Conservation (phyloP, 2,329 filamentous ascomycete genomes). For the Phialemoniopsis sp. region DNA sequence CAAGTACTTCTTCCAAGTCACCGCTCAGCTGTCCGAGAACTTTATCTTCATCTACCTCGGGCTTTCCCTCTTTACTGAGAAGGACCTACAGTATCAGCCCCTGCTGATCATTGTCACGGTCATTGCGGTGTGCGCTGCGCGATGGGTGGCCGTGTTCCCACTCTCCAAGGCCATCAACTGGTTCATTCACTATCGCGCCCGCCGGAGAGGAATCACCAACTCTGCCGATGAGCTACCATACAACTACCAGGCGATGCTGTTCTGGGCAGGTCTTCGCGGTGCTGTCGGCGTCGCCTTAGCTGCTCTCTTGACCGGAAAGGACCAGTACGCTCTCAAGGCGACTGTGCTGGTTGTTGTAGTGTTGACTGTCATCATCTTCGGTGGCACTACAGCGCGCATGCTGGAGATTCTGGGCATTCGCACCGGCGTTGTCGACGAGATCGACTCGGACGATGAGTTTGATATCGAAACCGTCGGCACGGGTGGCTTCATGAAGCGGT, state of each 20-base stretch:
- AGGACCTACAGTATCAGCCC: constrained; percentile 83
- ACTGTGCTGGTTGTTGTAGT: constrained; percentile 98
- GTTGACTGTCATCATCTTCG: constrained; percentile 97
- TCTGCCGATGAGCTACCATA: constrained; percentile 85
- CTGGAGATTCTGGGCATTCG: constrained; percentile 95
- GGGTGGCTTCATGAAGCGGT: constrained; percentile 76
- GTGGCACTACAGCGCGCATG: constrained; percentile 95
- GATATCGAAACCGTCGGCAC: constrained; percentile 79
- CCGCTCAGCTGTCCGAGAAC: constrained; percentile 94
- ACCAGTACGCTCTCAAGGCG: constrained; percentile 78
- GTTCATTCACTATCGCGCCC: constrained; percentile 82
- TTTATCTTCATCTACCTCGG: constrained; percentile 99
- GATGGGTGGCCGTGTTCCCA: constrained; percentile 94
- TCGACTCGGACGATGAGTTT: constrained; percentile 97
- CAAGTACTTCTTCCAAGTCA: constrained; percentile 94
- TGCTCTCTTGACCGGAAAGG: constrained; percentile 78
- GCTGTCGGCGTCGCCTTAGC: constrained; percentile 94
- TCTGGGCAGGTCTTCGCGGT: constrained; percentile 93
- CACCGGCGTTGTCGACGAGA: constrained; percentile 93
- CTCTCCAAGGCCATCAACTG: constrained; percentile 87
- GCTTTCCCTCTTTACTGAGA: constrained; percentile 89
- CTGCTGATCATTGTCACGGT: constrained; percentile 93
- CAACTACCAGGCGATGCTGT: constrained; percentile 99
- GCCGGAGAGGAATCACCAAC: constrained; percentile 65
- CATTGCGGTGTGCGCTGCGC: constrained; percentile 83